phyloP scores from a whole-genome alignment of 75 land plant genomes.

The Selaginella moellendorffii region DNA sequence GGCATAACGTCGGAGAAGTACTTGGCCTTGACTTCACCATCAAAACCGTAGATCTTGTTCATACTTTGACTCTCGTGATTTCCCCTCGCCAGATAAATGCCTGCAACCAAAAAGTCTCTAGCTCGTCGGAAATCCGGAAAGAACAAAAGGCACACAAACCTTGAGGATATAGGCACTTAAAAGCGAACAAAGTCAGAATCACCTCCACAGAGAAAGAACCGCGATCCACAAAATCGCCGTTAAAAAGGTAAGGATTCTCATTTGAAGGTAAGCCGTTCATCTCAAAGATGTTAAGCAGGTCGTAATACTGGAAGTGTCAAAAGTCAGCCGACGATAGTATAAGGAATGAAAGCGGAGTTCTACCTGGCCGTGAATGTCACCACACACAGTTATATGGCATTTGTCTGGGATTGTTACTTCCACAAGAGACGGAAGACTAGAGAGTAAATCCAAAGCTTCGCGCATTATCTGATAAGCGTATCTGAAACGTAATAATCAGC shows the following conservation, averaged over 20 bases:
- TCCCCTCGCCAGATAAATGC: constrained; percentile 74
- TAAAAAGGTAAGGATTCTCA: constrained; percentile 91
- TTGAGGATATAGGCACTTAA: constrained; percentile 88
- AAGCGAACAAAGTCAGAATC: constrained; percentile 88
- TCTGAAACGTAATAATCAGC: constrained; percentile 24
- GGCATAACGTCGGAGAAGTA: constrained; percentile 54
- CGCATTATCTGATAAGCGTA: constrained; percentile 85
- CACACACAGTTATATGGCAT: constrained; percentile 88
- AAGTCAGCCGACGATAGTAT: too few species aligned
- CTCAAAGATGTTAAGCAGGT: constrained; percentile 88
- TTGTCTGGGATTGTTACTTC: constrained; percentile 67
- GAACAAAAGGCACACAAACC: constrained; percentile 29
- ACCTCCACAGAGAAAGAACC: constrained; percentile 96
- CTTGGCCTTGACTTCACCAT: constrained; percentile 91
- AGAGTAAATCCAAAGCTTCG: constrained; percentile 51
- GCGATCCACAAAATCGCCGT: constrained; percentile 98
- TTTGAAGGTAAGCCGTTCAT: constrained; percentile 95
- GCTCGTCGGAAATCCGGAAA: neutral
- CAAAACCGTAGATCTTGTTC: constrained; percentile 99
- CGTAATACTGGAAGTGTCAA: constrained; percentile 66
- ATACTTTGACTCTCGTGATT: constrained; percentile 97
- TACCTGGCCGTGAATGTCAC: constrained; percentile 99
- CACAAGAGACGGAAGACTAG: constrained; percentile 66
- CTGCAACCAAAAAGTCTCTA: constrained; percentile 27
- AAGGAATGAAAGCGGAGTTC: too few species aligned